Evolutionary conservation across 2,329 filamentous ascomycete genomes (phyloP), one percentile per base, ranked within the genome.

Genomic region (Calonectria hongkongensis): DNA sequence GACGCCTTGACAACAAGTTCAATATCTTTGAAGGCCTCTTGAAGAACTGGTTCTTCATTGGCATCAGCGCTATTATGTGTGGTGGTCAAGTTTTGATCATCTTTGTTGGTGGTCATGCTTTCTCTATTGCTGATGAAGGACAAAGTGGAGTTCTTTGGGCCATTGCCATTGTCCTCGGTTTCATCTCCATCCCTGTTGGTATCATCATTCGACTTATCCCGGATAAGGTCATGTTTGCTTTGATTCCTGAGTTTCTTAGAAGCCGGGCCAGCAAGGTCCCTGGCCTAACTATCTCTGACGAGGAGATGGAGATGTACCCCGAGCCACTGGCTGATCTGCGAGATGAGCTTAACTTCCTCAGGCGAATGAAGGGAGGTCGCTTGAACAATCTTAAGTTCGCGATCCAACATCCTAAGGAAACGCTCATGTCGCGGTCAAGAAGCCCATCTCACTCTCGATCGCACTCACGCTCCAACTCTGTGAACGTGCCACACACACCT

Each of bases 1-100:
- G 96, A 72, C 95, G 96, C 15, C 89, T 98, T 68, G 96, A 98
- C 84, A 98, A 98, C 85, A 91, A 92, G 68, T 96, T 98, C 88
- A 98, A 98, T 85, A 95, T 98, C 74, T 96, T 98, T 73, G 96
- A 98, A 82, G 95, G 95, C 68, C 90, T 98, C 72, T 89, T 89
- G 30, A 91, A 91, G 82, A 98, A 98, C 83, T 94, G 89, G 86
- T 98, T 97, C 88, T 98, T 98, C 86, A 90, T 97, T 45, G 90
- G 86, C 47, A 98, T 98, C 84, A 95, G 95, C 85, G 81, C 89
- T 73, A 89, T 98, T 83, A 98, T 98, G 94, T 92, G 96, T 77
- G 96, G 92, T 75, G 95, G 94, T 27, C 96, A 98, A 82, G 87
- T 97, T 30, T 89, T 98, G 84, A 98, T 98, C 82, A 90, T 98